Percentiles rank a stretch among this genome's conserved stretches.
Conservation (phyloP, 192 early-diverging fungal species). For the Funneliformis geosporum region DNA sequence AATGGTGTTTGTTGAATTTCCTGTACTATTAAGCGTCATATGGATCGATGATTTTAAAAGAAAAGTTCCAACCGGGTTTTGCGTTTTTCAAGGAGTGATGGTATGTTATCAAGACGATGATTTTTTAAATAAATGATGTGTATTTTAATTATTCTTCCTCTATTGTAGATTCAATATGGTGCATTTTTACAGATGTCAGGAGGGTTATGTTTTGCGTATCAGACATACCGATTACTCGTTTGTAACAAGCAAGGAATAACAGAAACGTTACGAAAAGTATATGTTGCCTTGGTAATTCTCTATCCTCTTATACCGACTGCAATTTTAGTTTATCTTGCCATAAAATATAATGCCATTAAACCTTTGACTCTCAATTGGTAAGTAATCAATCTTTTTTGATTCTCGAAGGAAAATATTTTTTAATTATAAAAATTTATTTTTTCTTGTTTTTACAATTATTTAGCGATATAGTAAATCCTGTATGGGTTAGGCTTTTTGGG, state of each 20-base stretch:
- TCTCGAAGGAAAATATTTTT: background rate
- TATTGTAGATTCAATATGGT: background rate
- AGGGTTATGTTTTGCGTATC: background rate
- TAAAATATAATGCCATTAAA: background rate
- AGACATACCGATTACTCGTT: background rate
- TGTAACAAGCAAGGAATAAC: background rate
- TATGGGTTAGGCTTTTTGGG: background rate
- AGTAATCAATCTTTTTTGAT: background rate
- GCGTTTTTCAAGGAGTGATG: background rate
- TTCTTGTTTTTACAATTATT: background rate
- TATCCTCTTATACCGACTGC: background rate
- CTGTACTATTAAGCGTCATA: background rate
- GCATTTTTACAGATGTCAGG: background rate
- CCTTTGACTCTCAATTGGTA: background rate
- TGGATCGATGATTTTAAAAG: background rate
- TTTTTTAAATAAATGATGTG: background rate
- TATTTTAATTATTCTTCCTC: background rate
- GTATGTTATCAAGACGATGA: background rate
- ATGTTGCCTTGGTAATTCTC: background rate
- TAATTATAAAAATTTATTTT: background rate
- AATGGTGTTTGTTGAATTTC: background rate
- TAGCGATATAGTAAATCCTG: background rate
- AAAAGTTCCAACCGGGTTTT: background rate
- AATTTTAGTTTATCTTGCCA: background rate
- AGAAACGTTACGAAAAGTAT: background rate